Percentiles rank a stretch among this genome's conserved stretches.
Conservation (phyloP, 495 filamentous ascomycete species). For the Neurospora sp. region DNA sequence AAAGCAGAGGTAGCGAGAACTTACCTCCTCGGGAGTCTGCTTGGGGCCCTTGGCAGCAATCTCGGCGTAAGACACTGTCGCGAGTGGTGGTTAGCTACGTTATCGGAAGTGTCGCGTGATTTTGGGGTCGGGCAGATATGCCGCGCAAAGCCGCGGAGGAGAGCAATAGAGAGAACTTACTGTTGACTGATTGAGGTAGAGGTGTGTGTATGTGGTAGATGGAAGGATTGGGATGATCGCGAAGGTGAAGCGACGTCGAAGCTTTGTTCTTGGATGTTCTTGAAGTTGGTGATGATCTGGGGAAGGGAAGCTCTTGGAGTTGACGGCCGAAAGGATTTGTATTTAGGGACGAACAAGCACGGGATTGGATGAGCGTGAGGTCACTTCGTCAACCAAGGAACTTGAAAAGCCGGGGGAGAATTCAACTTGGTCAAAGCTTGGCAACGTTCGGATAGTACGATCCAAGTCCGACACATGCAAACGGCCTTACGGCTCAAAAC, state of each 20-base stretch:
- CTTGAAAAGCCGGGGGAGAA: background rate
- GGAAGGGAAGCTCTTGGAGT: background rate
- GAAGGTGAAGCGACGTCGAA: background rate
- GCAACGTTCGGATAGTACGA: background rate
- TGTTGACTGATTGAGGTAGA: slow-evolving; percentile 2
- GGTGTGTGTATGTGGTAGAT: background rate
- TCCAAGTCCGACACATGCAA: background rate
- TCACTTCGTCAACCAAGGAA: background rate
- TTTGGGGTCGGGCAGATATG: background rate
- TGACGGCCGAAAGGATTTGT: background rate
- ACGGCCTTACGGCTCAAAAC: background rate
- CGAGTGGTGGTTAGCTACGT: background rate
- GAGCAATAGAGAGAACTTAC: background rate
- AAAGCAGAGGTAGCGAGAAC: slow-evolving; percentile 2
- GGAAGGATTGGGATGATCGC: background rate
- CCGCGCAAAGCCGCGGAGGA: background rate
- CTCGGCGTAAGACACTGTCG: slow-evolving; percentile 66
- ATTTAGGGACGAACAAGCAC: background rate
- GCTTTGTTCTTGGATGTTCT: background rate
- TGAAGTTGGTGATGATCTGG: background rate
- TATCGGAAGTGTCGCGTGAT: background rate
- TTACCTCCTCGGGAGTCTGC: slow-evolving; percentile 61
- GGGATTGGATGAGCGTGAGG: background rate
- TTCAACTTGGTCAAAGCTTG: background rate
- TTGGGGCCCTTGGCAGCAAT: slow-evolving; percentile 62